Percentiles rank a stretch among this genome's conserved stretches.
phyloP scores from a whole-genome alignment of 176 grass and related monocot genomes.

The bread wheat (Triticum aestivum) region IWGSC_CS_RefSeq_v2.1 NC_057807.1:655013516-655014015 shows the following conservation, averaged over 20 bases:
- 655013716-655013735: not conserved
- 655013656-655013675: not conserved
- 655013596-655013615: not conserved
- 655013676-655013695: not conserved
- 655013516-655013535: not conserved
- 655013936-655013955: not conserved
- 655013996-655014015: too few relatives aligned
- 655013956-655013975: too few relatives aligned
- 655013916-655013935: not conserved
- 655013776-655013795: not conserved
- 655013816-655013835: not conserved
- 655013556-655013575: not conserved
- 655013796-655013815: not conserved
- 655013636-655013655: not conserved
- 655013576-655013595: not conserved
- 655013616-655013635: not conserved
- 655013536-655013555: slow-evolving; percentile 5
- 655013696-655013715: not conserved
- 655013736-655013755: not conserved
- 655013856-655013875: not conserved
- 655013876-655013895: not conserved
- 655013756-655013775: not conserved
- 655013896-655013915: not conserved
- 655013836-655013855: not conserved
- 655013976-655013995: too few relatives aligned